Base-by-base conservation (phyloP, 164 flowering plant species). In the Paratinospora sagittata region DNA sequence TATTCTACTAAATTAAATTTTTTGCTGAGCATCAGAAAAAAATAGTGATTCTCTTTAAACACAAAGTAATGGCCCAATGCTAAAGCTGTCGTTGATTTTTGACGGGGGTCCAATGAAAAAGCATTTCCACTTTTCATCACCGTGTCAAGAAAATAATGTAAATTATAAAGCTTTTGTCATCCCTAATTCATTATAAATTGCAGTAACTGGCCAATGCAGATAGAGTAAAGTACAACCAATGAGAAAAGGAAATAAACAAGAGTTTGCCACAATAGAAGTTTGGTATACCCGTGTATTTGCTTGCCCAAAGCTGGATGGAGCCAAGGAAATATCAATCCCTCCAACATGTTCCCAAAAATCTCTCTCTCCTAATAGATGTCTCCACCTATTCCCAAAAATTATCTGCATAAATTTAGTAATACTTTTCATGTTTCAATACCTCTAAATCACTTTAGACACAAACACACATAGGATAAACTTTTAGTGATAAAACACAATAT, bases 301-400 rank as follows among this genome's bases (percentile, higher is more conserved):
- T 79, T 95, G 99, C 36, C 97, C 99, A 88, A 95, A 95, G 84
- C 97, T 89, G 39, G 97, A 95, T 36, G 99, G 97, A 74, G 84
- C 90, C 86, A 92, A 77, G 47, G 88, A 89, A 63, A 92, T 80
- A 79, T 95, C 97, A 75, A 95, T 84, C 63, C 97, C 97, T 66
- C 99, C 99, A 67, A 95, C 85, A 80, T 87, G 88, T 74, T 95
- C 99, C 99, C 99, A 95, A 78, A 95, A 88, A 68, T 92, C 94
- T 78, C 81, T 79, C 77, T 92, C 96, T 57, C 99, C 97, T 71
- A 89, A 66, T 63, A 95, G 86, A 86, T 90, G 98, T 76, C 92
- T 88, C 98, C 97, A 95, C 73, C 97, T 84, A 81, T 92, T 90
- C 63, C 99, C 99, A 83, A 95, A 95, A 66, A 94, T 94, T 76